Base-by-base conservation (phyloP, 495 filamentous ascomycete genomes). In the Aspergillus cristatus region DNA sequence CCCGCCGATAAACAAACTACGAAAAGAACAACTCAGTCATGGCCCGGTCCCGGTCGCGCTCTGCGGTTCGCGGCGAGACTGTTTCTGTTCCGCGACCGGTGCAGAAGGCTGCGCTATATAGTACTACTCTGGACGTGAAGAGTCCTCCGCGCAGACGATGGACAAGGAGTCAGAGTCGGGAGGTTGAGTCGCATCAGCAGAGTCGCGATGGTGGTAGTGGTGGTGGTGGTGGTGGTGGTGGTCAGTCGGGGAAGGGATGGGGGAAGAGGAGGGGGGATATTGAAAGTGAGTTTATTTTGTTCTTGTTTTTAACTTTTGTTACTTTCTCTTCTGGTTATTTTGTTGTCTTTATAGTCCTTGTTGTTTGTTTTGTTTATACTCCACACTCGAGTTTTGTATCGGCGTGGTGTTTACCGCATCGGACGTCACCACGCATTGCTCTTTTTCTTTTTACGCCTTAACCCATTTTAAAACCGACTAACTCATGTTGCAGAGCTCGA, bases 131-230 rank as follows among this genome's bases (percentile, higher is more conserved):
- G n/a, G n/a, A n/a, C n/a, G 20, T 8, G 20, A 24, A 8, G 1
- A 53, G 46, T 40, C 43, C 45, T 2, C 28, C 32, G 2, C 30
- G 37, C 5, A 45, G 41, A 28, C 43, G 48, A 1, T 37, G 47
- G 29, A 56, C 53, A 2, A 48, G 53, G 22, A 53, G 50, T 25
- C 53, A 48, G 35, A 57, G 53, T 40, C 53, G 47, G 6, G 49
- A 51, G 13, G 10, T 40, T 7, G 43, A 50, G 4, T 29, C 31
- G 13, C 14, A 17, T 18, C 14, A 8, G 14, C 8, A 24, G 3
- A 25, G 18, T 20, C 18, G 20, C 13, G 32, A 1, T 18, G 17
- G 20, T 35, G 15, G 14, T 38, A 38, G 28, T 3, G 20, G 22
- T 7, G 18, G 35, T 20, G 32, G 18, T n/a, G 32, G 1, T 18